Conservation (phyloP, 2,329 filamentous ascomycete genomes). For the Rhynchosporium secalis region DNA sequence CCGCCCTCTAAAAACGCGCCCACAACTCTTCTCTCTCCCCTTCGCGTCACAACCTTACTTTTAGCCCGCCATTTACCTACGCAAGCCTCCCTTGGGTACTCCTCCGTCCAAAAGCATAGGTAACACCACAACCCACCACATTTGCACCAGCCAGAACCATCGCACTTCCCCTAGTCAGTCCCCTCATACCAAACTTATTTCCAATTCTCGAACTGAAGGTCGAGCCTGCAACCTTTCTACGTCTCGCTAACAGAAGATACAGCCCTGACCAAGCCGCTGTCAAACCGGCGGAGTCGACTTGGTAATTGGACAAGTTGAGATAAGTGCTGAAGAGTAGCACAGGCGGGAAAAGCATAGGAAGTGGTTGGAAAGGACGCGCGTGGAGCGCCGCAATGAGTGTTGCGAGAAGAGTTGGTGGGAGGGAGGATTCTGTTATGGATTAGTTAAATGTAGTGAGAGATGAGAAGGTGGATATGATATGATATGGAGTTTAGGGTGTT, state of each 20-base stretch:
- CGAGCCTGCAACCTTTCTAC: conserved; percentile 46
- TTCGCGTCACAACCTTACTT: too few relatives aligned
- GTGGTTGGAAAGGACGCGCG: conserved; percentile 62
- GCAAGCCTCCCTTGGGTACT: conserved; percentile 7
- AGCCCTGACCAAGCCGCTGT: conserved; percentile 65
- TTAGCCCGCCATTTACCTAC: not conserved
- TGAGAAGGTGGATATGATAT: not conserved
- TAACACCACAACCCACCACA: conserved; percentile 50
- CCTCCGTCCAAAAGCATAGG: conserved; percentile 46
- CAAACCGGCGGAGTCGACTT: conserved; percentile 62
- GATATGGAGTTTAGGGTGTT: not conserved
- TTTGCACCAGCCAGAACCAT: conserved; percentile 52
- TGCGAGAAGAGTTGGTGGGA: conserved; percentile 64
- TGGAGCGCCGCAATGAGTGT: conserved; percentile 67
- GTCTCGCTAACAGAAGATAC: conserved; percentile 61
- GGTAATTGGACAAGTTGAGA: conserved; percentile 62
- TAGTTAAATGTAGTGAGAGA: conserved; percentile 11
- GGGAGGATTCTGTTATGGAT: conserved; percentile 54
- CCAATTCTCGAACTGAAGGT: conserved; percentile 42
- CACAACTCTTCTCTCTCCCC: not conserved
- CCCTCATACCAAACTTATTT: conserved; percentile 51
- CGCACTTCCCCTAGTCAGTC: conserved; percentile 52
- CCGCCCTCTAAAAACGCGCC: not conserved
- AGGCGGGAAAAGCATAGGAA: conserved; percentile 68
- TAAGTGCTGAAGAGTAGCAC: conserved; percentile 66